Percentiles rank a stretch among this genome's conserved stretches.
Conservation (phyloP, 495 filamentous ascomycete species). For the Xylaria sp. region DNA sequence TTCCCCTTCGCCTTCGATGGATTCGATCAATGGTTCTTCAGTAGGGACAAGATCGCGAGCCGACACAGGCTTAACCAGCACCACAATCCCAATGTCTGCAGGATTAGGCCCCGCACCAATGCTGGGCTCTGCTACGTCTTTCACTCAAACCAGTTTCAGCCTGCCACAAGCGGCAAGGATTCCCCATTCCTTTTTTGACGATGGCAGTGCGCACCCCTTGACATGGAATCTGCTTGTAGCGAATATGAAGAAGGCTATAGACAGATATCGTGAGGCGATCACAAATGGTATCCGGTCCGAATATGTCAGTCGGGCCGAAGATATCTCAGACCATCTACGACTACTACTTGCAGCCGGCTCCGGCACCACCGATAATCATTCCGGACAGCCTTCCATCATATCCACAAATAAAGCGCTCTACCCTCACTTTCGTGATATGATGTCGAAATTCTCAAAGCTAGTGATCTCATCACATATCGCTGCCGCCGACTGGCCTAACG, state of each 20-base stretch:
- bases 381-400: slow-evolving; percentile 98
- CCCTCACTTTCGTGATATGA: slow-evolving; percentile 98
- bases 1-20: slow-evolving; percentile 90
- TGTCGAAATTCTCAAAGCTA: slow-evolving; percentile 98
- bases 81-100: slow-evolving; percentile 43
- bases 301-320: slow-evolving; percentile 90
- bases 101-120: slow-evolving; percentile 56
- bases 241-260: slow-evolving; percentile 88
- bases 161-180: slow-evolving; percentile 65
- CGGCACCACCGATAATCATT: slow-evolving; percentile 97
- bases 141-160: slow-evolving; percentile 65
- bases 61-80: slow-evolving; percentile 55
- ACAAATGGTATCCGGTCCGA: slow-evolving; percentile 80
- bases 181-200: slow-evolving; percentile 84
- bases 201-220: slow-evolving; percentile 69
- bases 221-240: slow-evolving; percentile 89
- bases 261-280: slow-evolving; percentile 85
- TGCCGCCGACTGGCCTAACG: slow-evolving; percentile 86
- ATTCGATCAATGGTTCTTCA: slow-evolving; percentile 73
- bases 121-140: slow-evolving; percentile 70
- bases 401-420: slow-evolving; percentile 95
- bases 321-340: slow-evolving; percentile 95
- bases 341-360: slow-evolving; percentile 94
- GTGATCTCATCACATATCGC: slow-evolving; percentile 99
- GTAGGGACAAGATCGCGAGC: slow-evolving; percentile 53